Conservation (phyloP, 2,329 filamentous ascomycete species). For the Gremmenia infestans region DNA sequence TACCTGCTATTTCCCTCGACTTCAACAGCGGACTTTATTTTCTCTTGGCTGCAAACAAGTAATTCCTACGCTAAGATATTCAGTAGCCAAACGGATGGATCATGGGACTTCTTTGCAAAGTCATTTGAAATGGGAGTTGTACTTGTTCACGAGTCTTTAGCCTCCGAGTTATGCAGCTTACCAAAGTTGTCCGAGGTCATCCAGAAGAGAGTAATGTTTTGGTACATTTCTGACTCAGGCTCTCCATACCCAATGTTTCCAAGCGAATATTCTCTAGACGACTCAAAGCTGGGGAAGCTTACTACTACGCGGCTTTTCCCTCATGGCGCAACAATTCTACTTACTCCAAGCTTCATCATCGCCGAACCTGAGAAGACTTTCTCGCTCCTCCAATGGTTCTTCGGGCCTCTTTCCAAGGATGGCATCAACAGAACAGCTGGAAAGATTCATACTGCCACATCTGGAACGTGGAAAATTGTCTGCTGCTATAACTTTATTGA, state of each 20-base stretch:
- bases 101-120: constrained; percentile 43
- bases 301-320: constrained; percentile 41
- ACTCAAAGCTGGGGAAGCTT: constrained; percentile 31
- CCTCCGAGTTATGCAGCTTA: constrained; percentile 15
- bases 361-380: constrained; percentile 39
- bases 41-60: constrained; percentile 40
- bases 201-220: constrained; percentile 18
- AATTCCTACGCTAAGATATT: constrained; percentile 40
- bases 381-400: constrained; percentile 40
- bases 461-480: constrained; percentile 17
- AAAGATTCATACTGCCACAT: constrained; percentile 9
- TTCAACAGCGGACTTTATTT: constrained; percentile 36
- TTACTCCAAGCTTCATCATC: constrained; percentile 47
- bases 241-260: constrained; percentile 29
- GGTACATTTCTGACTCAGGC: constrained; percentile 24
- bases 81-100: constrained; percentile 37
- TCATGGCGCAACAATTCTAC: constrained; percentile 39
- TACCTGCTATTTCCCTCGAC: constrained; percentile 46
- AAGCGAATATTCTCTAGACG: constrained; percentile 5
- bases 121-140: constrained; percentile 17
- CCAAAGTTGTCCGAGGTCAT: constrained; percentile 10
- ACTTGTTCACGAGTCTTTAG: constrained; percentile 27
- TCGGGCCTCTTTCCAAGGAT: background rate
- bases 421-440: background rate
- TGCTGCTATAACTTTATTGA: constrained; percentile 22